Evolutionary conservation across 305 asterid genomes (phyloP), one percentile per base, ranked within the genome.

Genomic region (Fraxinus sp.): DNA sequence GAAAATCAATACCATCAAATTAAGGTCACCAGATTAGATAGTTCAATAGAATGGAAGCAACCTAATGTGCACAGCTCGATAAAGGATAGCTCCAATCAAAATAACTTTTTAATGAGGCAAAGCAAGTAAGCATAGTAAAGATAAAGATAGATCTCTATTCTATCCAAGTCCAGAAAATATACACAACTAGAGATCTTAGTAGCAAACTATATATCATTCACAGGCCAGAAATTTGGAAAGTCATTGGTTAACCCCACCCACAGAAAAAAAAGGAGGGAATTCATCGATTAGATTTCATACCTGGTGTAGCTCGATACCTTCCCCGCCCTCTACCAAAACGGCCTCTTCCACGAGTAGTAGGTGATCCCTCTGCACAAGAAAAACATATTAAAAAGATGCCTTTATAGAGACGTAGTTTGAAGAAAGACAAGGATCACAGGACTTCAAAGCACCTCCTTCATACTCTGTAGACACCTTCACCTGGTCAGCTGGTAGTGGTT

Each of bases 401-500:
- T 32, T 18, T 11, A 10, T 10, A 20, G 37, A 81, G 36, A 35
- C 32, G 77, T 28, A 79, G 66, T 20, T 35, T 80, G 32, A 66
- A 79, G 14, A 77, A 62, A n/a, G 30, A 46, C 30, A 73, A 5
- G 26, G 5, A 35, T 26, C 20, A 78, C 30, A 41, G 44, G 83
- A 82, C 20, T 28, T 4, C 57, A 77, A 35, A 80, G 83, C 68
- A 86, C 95, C 95, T 90, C 94, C 94, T 78, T 92, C 95, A 83
- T 88, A 89, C 75, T 90, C 94, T 18, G 93, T 86, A 35, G 90
- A 76, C 83, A 90, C 92, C 89, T 88, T 91, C 88, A 91, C 95
- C 83, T 83, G 92, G 86, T 91, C 92, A 74, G 90, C 95, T 76
- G 93, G 92, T 70, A 91, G 84, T 55, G 95, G 95, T 24, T 86